phyloP scores from a whole-genome alignment of 768 basidiomycete genomes.

The Terana coerulea region DNA sequence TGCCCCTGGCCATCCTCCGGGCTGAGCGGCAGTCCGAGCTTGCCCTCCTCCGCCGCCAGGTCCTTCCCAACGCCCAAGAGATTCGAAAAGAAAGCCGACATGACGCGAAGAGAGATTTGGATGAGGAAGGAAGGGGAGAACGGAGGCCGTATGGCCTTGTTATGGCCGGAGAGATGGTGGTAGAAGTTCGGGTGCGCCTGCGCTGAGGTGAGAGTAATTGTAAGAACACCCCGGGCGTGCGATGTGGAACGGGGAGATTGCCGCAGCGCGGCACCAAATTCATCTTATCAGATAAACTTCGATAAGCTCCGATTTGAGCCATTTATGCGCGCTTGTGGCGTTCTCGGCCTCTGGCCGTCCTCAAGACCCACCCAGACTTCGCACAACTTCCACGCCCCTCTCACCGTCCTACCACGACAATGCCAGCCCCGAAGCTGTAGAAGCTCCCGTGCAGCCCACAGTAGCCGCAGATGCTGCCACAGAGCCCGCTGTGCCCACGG shows the following conservation, averaged over 20 bases:
- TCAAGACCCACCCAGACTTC: too few species aligned
- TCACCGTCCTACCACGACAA: neutral
- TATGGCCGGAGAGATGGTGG: constrained; percentile 5
- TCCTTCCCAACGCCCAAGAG: constrained; percentile 3
- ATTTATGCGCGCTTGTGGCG: too few species aligned
- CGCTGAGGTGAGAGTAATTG: constrained; percentile 4
- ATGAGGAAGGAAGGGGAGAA: neutral
- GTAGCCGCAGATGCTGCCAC: neutral
- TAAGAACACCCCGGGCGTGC: neutral
- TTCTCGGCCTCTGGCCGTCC: too few species aligned
- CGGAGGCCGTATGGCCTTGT: neutral
- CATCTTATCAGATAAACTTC: constrained; percentile 1
- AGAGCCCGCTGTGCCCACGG: neutral
- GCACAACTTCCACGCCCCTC: constrained; percentile 2
- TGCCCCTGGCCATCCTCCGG: constrained; percentile 28
- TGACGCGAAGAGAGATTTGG: constrained; percentile 1
- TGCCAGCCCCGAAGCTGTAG: too few species aligned
- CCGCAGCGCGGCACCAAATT: too few species aligned
- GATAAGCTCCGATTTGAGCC: neutral
- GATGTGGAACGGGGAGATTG: too few species aligned
- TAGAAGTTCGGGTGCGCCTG: constrained; percentile 14
- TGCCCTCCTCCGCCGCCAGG: constrained; percentile 16
- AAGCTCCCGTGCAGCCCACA: too few species aligned
- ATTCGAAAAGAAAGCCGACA: constrained; percentile 13
- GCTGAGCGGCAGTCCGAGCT: constrained; percentile 25